phyloP scores from a whole-genome alignment of 306 rosid species.

The Dryas drummondii region DNA sequence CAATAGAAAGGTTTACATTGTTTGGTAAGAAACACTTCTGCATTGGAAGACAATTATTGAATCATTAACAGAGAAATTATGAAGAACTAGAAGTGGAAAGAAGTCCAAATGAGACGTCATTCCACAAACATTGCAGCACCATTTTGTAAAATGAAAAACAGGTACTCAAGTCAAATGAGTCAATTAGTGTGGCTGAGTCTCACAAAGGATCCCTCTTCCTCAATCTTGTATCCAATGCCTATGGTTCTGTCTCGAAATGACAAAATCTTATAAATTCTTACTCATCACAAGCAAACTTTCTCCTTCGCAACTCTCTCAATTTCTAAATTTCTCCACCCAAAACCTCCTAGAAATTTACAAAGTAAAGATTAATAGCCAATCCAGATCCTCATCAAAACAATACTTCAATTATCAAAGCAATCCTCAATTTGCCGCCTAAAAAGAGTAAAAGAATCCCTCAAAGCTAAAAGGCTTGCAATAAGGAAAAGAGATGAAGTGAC shows the following conservation, averaged over 20 bases:
- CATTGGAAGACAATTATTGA: too few species aligned
- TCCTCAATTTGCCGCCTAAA: neutral
- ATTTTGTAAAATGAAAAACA: too few species aligned
- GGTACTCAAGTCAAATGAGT: too few species aligned
- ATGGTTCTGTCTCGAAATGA: too few species aligned
- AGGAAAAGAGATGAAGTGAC: neutral
- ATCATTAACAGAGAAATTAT: too few species aligned
- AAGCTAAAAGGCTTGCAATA: neutral
- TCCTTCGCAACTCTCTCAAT: neutral
- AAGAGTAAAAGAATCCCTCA: neutral
- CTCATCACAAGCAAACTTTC: neutral
- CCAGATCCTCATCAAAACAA: neutral
- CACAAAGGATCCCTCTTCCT: neutral
- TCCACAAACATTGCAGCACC: too few species aligned
- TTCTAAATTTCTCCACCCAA: neutral
- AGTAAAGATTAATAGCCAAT: neutral
- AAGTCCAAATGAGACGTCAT: too few species aligned
- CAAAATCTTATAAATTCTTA: neutral
- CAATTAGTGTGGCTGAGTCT: too few species aligned
- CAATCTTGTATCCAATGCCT: too few species aligned
- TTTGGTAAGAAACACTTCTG: too few species aligned
- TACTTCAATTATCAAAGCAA: neutral
- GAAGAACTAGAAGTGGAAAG: too few species aligned
- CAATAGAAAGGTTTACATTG: too few species aligned
- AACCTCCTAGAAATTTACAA: neutral